Evolutionary conservation across 257 asterid genomes (phyloP), one percentile per base, ranked within the genome.

Genomic region (Rehmannia glutinosa): DNA sequence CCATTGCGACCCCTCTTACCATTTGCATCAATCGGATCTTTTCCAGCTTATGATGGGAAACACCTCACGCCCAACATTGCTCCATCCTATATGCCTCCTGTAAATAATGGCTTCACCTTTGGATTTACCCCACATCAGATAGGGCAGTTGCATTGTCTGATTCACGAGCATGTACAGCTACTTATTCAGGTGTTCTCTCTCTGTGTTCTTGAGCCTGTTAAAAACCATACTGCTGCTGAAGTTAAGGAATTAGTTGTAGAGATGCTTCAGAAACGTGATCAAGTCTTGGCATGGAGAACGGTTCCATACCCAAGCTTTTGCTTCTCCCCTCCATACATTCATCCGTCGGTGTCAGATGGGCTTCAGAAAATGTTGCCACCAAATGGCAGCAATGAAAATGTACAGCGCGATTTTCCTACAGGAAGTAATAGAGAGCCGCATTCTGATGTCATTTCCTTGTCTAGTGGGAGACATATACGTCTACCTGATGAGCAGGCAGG

Each of bases 91-190:
- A 25, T 53, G 67, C 81, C 82, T 67, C 78, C 83, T 46, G 72
- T 59, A 65, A 85, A 71, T 85, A 80, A 79, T 75, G 93, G 95
- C 43, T 58, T 75, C 69, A 71, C 74, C 53, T 81, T 63, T 77
- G 96, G 90, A 64, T 93, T 93, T 70, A 88, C 97, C 32, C 87
- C 95, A 2, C 84, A 83, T 83, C 97, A 90, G 84, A 82, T 94
- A 64, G 96, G 99, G 66, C 97, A 88, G 75, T 79, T 94, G 84
- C 89, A 90, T 64, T 85, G 96, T 58, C 80, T 88, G 79, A 91
- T 94, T 76, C 91, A 94, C 30, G 99, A 94, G 86, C 99, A 94
- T 64, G 81, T 91, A 68, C 97, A 94, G 58, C 87, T 91, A 68
- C 97, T 90, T 66, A 76, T 90, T 75, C 99, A 94, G 85, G 89